Evolutionary conservation across 2,329 filamentous ascomycete species (phyloP), one percentile per base, ranked within the genome.

Genomic region (Talaromyces sp.): DNA sequence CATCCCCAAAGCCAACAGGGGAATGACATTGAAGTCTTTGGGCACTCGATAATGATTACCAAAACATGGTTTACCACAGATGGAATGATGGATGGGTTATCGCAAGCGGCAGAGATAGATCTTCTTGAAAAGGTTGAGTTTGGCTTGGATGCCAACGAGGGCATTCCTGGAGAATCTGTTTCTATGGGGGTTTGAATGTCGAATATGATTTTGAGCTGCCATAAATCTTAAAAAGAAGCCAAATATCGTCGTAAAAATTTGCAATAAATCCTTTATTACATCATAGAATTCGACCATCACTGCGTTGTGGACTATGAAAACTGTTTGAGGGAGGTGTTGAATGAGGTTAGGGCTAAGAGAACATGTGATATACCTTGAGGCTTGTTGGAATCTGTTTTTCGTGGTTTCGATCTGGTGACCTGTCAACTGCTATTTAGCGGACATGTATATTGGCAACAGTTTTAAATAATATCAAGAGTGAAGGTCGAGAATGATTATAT

Each of bases 21-120:
- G 3, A 34, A 31, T 34, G 51, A 34, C 3, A 54, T 25, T 54
- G 25, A 54, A 31, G 25, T 3, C 25, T 54, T 34, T 3, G 51
- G 25, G 51, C 15, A 54, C 51, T 54, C 29, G 17, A 11, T 15
- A 34, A 31, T 54, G 25, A 31, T 54, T 54, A 54, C 51, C 4
- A 54, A 54, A 54, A 54, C 51, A 11, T 54, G 51, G n/a, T 54
- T 54, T 31, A 54, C 51, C 3, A 54, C 51, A 15, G 51, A 54
- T 13, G 51, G 51, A 31, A 34, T 54, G 10, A 54, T 54, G 27
- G 51, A 54, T 54, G 51, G 51, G 27, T 4, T 54, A 3, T 54
- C 51, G 2, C 51, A 54, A 19, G 51, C 51, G n/a, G 51, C 51
- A n/a, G 51, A 54, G 15, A 34, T 54, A 29, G 51, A 54, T 19